These are phyloP conservation scores for Ensete glaucum DNA, from an alignment of 176 grass and related monocot species.

Conservation along the genomic window DNA sequence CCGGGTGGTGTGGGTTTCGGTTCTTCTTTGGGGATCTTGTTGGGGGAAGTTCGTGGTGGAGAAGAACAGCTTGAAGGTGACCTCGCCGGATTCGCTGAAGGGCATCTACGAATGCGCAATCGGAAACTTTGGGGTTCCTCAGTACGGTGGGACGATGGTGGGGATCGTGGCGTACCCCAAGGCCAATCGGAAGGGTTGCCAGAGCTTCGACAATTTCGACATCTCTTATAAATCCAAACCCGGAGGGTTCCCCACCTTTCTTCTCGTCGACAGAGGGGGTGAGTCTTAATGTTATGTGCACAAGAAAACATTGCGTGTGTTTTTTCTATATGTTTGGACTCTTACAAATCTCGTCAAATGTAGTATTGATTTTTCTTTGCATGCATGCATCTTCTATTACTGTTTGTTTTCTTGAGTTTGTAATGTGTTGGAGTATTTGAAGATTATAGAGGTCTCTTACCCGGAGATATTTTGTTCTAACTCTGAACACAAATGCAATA, in stretches of 20 bases:
- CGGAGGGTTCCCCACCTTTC: conserved; percentile 63
- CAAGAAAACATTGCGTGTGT: too few species aligned
- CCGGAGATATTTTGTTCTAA: too few species aligned
- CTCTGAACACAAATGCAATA: too few species aligned
- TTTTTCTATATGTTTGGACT: too few species aligned
- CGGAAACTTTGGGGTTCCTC: conserved; percentile 86
- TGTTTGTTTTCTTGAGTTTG: too few species aligned
- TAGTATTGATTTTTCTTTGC: too few species aligned
- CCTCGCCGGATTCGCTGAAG: conserved; percentile 53
- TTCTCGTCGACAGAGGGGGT: conserved; percentile 89
- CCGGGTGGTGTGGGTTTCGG: conserved; percentile 27
- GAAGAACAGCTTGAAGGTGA: conserved; percentile 80
- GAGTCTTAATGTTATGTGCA: conserved; percentile 6
- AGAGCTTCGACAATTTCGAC: conserved; percentile 68
- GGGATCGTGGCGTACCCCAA: conserved; percentile 80
- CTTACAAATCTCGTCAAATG: too few species aligned
- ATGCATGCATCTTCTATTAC: too few species aligned
- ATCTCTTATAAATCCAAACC: conserved; percentile 82
- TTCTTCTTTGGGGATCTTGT: conserved; percentile 35
- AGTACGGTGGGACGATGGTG: conserved; percentile 90
- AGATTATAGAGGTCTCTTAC: too few species aligned
- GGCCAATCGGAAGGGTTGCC: conserved; percentile 71
- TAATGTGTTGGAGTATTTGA: too few species aligned
- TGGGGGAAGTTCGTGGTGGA: conserved; percentile 57
- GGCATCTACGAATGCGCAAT: conserved; percentile 83